Conservation (phyloP, 805 yeast genomes). For the Metschnikowia lochheadii region DNA sequence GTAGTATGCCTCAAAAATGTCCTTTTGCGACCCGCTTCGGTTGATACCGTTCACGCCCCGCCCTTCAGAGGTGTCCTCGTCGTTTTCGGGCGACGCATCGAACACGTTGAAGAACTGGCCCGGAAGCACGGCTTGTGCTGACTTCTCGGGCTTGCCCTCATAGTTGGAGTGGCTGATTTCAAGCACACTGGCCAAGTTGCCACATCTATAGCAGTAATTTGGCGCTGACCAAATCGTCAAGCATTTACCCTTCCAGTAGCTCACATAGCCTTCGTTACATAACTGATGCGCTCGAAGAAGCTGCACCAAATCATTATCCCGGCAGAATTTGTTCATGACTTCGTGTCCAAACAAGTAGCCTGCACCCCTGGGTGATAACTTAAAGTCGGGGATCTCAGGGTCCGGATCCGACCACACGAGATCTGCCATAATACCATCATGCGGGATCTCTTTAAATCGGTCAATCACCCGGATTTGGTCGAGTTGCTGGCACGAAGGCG, state of each 20-base stretch:
- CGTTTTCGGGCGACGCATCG: conserved; percentile 95
- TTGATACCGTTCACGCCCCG: conserved; percentile 35
- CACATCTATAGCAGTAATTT: conserved; percentile 94
- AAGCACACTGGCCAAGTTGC: conserved; percentile 94
- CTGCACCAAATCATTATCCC: conserved; percentile 71
- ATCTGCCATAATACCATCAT: conserved; percentile 99
- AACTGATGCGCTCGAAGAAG: conserved; percentile 92
- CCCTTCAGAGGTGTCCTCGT: conserved; percentile 47
- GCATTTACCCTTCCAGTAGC: conserved; percentile 84
- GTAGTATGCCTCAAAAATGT: conserved; percentile 26
- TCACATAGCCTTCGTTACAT: conserved; percentile 94
- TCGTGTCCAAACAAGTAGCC: conserved; percentile 94
- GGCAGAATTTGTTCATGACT: conserved; percentile 82
- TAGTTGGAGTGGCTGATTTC: conserved; percentile 62
- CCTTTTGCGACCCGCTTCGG: conserved; percentile 10
- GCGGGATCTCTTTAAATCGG: conserved; percentile 92
- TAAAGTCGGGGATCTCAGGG: conserved; percentile 64
- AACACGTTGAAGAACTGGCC: conserved; percentile 85
- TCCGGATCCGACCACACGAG: conserved; percentile 99
- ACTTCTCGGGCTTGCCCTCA: conserved; percentile 16
- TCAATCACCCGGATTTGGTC: conserved; percentile 91
- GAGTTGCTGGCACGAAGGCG: conserved; percentile 90
- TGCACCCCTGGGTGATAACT: conserved; percentile 93
- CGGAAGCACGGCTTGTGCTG: conserved; percentile 29
- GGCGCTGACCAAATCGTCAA: conserved; percentile 99